Base-by-base conservation (phyloP, 768 basidiomycete genomes). In the Dentipellis fragilis region DNA sequence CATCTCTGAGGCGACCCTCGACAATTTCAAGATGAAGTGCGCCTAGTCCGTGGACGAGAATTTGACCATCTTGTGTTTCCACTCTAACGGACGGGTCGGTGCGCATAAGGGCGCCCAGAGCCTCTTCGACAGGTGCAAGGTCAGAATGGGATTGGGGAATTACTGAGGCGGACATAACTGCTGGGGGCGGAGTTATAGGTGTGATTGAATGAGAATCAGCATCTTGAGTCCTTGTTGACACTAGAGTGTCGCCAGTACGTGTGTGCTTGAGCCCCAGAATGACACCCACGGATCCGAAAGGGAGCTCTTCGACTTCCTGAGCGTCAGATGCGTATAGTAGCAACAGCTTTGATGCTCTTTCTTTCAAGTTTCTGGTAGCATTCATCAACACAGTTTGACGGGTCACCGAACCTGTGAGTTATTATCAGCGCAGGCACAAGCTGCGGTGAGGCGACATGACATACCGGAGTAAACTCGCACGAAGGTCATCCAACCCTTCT, bases 401-500 rank as follows among this genome's bases (percentile, higher is more conserved):
- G 17, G 73, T 86, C 49, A 93, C 69, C 14, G 80, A 87, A 14
- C 90, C 90, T 89, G 55, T 8, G 12, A 40, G 16, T 16, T 56
- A 21, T 9, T 19, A 35, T 66, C 42, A 36, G 39, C 47, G 52
- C 52, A 34, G 50, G 45, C 17, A 61, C 35, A 10, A 51, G 57
- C 54, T 57, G 6, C 29, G 29, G 36, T n/a, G 38, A 22, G 4
- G 11, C 19, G 16, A 38, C 14, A 23, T 36, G 4, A 67, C 73
- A 58, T 66, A 89, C 90, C 91, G 53, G 90, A 91, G 68, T 93
- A 93, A 17, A 93, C 80, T 22, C 91, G 77, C 39, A 93, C 85
- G 65, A 91, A 93, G 1, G 91, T 93, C 89, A 93, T 91, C 91
- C 91, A 93, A 21, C 91, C 91, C 62, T 77, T 78, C 55, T 72